Conservation (phyloP, 1,284 basidiomycete genomes). For the Porogramme epimiltina region DNA sequence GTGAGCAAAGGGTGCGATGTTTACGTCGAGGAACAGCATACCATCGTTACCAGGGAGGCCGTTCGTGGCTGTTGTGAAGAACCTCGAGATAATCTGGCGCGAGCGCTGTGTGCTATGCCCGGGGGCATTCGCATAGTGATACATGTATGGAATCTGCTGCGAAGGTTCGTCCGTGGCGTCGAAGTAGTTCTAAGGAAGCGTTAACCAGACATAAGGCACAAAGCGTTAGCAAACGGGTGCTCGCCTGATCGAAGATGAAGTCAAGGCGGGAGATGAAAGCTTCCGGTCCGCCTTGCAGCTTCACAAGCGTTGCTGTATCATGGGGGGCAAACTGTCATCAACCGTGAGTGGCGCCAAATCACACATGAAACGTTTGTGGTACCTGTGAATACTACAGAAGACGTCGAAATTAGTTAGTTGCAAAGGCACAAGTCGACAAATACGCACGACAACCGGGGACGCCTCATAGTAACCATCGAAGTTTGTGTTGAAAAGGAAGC, state of each 20-base stretch:
- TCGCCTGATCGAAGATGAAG: slow-evolving; percentile 54
- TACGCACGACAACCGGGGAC: slow-evolving; percentile 58
- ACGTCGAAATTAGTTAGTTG: neutral
- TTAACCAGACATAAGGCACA: too few species aligned
- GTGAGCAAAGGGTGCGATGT: too few species aligned
- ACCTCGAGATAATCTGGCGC: slow-evolving; percentile 53
- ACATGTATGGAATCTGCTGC: slow-evolving; percentile 66
- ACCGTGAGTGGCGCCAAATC: too few species aligned
- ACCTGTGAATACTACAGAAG: too few species aligned
- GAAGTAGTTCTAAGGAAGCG: slow-evolving; percentile 44
- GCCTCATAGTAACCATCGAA: slow-evolving; percentile 68
- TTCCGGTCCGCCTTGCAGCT: slow-evolving; percentile 58
- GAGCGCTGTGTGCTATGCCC: slow-evolving; percentile 59
- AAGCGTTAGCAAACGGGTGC: neutral
- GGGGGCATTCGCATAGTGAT: slow-evolving; percentile 61
- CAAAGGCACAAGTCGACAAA: neutral
- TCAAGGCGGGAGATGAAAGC: slow-evolving; percentile 56
- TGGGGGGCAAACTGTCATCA: slow-evolving; percentile 55
- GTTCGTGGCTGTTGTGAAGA: slow-evolving; percentile 54
- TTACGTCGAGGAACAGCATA: slow-evolving; percentile 26
- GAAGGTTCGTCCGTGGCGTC: slow-evolving; percentile 64
- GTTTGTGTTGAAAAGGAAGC: slow-evolving; percentile 60
- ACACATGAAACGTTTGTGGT: too few species aligned
- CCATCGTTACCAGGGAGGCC: slow-evolving; percentile 69
- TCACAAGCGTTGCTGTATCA: slow-evolving; percentile 60